These are phyloP conservation scores for Neoarthrinium moseri DNA, from an alignment of 2,329 filamentous ascomycete species.

Conservation along the genomic window DNA sequence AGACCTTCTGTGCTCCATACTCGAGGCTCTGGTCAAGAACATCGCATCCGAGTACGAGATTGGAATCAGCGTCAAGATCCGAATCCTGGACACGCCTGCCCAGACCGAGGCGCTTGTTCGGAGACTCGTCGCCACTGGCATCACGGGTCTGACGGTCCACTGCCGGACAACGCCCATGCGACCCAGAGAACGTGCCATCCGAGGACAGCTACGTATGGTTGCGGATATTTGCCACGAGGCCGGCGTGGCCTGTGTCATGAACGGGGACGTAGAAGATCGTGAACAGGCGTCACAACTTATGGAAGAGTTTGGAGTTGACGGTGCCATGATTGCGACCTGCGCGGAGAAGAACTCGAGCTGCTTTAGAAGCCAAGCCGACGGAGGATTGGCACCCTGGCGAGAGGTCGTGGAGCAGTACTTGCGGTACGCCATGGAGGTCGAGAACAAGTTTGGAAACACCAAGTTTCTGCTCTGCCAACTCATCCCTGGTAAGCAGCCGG, in stretches of 20 bases:
- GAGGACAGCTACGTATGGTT: constrained; percentile 83
- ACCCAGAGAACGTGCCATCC: constrained; percentile 81
- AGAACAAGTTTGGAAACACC: constrained; percentile 89
- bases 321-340: constrained; percentile 94
- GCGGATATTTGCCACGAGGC: constrained; percentile 75
- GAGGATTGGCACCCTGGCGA: constrained; percentile 71
- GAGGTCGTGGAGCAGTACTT: constrained; percentile 79
- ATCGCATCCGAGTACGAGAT: constrained; percentile 79
- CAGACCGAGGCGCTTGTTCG: constrained; percentile 77
- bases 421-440: constrained; percentile 67
- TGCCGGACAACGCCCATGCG: constrained; percentile 97
- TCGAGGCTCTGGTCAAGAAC: constrained; percentile 77
- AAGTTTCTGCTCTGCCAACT: constrained; percentile 87
- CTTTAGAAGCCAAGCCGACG: constrained; percentile 69
- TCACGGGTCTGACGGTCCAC: constrained; percentile 89
- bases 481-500: constrained; percentile 73
- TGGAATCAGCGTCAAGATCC: constrained; percentile 95
- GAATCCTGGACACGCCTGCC: constrained; percentile 74
- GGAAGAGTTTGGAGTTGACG: constrained; percentile 79
- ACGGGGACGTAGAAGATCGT: constrained; percentile 80
- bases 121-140: constrained; percentile 79
- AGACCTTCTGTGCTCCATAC: constrained; percentile 78
- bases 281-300: constrained; percentile 72
- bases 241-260: constrained; percentile 92
- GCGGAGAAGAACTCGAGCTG: constrained; percentile 90